Conservation (phyloP, 148 eudicot genomes). For the Drosera capensis region DNA sequence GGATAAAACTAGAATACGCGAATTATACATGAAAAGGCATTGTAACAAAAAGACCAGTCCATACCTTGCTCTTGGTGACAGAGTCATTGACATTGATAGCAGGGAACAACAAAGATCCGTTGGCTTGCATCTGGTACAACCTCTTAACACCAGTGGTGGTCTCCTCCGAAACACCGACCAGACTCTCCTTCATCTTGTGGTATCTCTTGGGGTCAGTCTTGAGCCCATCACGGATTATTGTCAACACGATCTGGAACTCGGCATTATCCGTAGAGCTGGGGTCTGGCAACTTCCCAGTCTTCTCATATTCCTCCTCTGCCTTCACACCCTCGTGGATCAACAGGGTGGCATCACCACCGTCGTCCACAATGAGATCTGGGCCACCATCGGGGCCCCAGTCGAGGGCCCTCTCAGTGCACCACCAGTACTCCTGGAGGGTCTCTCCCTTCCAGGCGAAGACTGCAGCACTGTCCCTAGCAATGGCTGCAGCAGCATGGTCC, state of each 20-base stretch:
- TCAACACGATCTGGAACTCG: conserved; percentile 83
- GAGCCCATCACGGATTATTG: conserved; percentile 53
- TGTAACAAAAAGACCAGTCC: too few species aligned
- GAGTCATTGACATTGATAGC: conserved; percentile 97
- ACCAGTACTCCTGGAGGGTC: not conserved
- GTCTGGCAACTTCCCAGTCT: conserved; percentile 53
- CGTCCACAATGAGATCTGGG: conserved; percentile 90
- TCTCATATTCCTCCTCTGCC: conserved; percentile 76
- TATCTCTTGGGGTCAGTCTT: conserved; percentile 72
- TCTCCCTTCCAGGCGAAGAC: not conserved
- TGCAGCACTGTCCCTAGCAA: conserved; percentile 35
- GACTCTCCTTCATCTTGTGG: conserved; percentile 67
- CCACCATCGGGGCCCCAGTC: conserved; percentile 94
- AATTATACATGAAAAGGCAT: too few species aligned
- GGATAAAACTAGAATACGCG: too few species aligned
- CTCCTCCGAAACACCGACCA: conserved; percentile 96
- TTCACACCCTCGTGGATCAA: conserved; percentile 96
- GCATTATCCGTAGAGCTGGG: conserved; percentile 64
- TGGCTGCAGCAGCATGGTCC: conserved; percentile 59
- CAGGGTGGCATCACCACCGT: conserved; percentile 86
- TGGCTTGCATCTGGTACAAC: conserved; percentile 84
- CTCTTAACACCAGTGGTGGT: conserved; percentile 99
- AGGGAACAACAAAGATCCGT: conserved; percentile 74
- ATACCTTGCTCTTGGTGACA: conserved; percentile 98
- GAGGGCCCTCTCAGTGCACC: conserved; percentile 75